Conservation (phyloP, 2,329 filamentous ascomycete genomes). For the Didymella arachidicola region DNA sequence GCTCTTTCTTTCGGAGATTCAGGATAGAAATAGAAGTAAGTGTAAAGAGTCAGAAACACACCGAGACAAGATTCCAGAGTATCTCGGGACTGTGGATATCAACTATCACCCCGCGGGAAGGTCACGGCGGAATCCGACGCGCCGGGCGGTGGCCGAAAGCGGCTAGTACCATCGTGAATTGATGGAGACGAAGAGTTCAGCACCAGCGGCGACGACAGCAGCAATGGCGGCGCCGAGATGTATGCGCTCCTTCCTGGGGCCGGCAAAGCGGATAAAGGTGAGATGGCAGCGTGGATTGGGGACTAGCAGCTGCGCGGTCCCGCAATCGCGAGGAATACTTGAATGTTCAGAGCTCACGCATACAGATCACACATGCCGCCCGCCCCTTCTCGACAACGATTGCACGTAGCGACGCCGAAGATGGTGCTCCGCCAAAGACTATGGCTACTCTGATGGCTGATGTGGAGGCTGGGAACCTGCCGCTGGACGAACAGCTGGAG, state of each 20-base stretch:
- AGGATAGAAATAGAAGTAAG: background rate
- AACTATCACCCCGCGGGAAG: constrained; percentile 37
- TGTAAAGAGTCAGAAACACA: constrained; percentile 1
- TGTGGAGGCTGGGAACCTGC: constrained; percentile 33
- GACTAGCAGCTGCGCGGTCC: background rate
- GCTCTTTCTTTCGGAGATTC: constrained; percentile 6
- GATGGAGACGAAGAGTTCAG: constrained; percentile 29
- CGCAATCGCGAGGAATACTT: background rate
- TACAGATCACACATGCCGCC: constrained; percentile 38
- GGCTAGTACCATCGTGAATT: constrained; percentile 35
- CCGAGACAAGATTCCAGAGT: background rate
- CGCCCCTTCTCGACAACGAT: constrained; percentile 36
- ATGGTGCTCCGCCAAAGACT: constrained; percentile 24
- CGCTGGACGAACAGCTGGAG: constrained; percentile 38
- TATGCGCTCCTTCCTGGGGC: constrained; percentile 54
- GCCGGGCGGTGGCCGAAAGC: constrained; percentile 38
- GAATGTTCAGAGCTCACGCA: constrained; percentile 26
- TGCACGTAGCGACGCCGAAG: constrained; percentile 32
- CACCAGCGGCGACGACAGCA: constrained; percentile 28
- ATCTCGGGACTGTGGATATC: constrained; percentile 6
- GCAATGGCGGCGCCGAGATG: constrained; percentile 56
- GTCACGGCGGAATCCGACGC: constrained; percentile 42
- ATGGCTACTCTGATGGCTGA: constrained; percentile 28
- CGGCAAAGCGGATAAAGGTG: constrained; percentile 55
- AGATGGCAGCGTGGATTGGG: constrained; percentile 3